A percentile compares a stretch with the other conserved stretches of the same genome.
Conservation (phyloP, 2,329 filamentous ascomycete species). For the Ceratocystis cubensis region DNA sequence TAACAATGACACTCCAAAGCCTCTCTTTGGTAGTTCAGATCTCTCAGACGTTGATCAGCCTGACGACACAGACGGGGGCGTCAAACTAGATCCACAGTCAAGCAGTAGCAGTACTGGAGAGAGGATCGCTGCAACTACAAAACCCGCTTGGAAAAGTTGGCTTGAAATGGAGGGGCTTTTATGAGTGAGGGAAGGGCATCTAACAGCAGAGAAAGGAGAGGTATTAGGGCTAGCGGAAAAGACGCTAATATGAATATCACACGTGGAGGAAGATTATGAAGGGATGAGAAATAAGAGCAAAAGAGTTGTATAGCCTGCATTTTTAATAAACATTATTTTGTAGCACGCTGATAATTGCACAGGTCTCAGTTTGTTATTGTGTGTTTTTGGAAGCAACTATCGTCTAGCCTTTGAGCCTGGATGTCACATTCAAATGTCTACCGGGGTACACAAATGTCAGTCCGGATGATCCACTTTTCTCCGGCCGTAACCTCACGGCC, state of each 20-base stretch:
- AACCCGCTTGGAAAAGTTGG: slow-evolving; percentile 4
- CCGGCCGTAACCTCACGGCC: slow-evolving; percentile 65
- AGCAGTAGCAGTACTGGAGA: neutral
- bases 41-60: neutral
- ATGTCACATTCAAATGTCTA: neutral
- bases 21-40: no score
- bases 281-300: neutral
- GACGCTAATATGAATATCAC: neutral
- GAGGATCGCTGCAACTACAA: neutral
- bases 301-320: neutral
- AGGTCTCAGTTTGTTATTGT: no score
- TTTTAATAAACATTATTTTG: neutral
- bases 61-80: neutral
- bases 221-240: neutral
- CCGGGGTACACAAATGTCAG: slow-evolving; percentile 55
- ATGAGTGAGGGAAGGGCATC: neutral
- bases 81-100: neutral
- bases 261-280: neutral
- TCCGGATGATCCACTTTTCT: slow-evolving; percentile 85
- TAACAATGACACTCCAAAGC: neutral
- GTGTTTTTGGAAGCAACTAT: no score
- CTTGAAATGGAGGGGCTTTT: slow-evolving; percentile 9
- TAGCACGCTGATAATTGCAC: no score
- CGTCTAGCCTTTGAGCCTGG: no score
- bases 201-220: neutral